Evolutionary conservation across 768 basidiomycete genomes (phyloP).

Genomic region (Suillus placidus): DNA sequence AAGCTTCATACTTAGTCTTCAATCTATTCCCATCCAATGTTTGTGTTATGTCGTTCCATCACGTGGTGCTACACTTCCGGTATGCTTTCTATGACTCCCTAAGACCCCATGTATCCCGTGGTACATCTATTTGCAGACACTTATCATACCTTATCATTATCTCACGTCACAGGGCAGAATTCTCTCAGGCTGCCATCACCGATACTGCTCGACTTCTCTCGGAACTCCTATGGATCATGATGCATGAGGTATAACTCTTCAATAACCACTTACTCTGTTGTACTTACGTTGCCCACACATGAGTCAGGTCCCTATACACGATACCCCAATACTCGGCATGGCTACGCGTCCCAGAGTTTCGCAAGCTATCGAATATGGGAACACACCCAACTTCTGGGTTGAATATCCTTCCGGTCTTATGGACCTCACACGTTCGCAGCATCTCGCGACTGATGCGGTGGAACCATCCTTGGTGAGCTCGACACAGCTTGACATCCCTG

Average conservation of each 20-base stretch:
- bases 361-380: constrained; percentile 55
- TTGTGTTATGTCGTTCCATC: constrained; percentile 9
- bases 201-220: not conserved
- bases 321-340: constrained; percentile 49
- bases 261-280: constrained; percentile 1
- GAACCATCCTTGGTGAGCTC: constrained; percentile 36
- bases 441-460: constrained; percentile 33
- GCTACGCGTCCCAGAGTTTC: constrained; percentile 47
- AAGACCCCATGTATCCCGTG: constrained; percentile 1
- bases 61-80: not conserved
- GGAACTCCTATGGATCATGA: constrained; percentile 12
- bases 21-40: constrained; percentile 14
- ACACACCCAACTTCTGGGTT: constrained; percentile 60
- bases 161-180: constrained; percentile 2
- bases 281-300: constrained; percentile 20
- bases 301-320: constrained; percentile 31
- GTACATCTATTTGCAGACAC: constrained; percentile 9
- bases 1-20: constrained; percentile 10
- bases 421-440: constrained; percentile 56
- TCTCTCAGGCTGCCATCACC: constrained; percentile 16
- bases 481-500: constrained; percentile 55
- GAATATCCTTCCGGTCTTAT: constrained; percentile 68
- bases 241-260: constrained; percentile 12
- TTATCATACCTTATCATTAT: constrained; percentile 5
- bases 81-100: not conserved